These are phyloP conservation scores for Anisogramma anomala DNA, from an alignment of 2,329 filamentous ascomycete genomes.

Conservation along the genomic window DNA sequence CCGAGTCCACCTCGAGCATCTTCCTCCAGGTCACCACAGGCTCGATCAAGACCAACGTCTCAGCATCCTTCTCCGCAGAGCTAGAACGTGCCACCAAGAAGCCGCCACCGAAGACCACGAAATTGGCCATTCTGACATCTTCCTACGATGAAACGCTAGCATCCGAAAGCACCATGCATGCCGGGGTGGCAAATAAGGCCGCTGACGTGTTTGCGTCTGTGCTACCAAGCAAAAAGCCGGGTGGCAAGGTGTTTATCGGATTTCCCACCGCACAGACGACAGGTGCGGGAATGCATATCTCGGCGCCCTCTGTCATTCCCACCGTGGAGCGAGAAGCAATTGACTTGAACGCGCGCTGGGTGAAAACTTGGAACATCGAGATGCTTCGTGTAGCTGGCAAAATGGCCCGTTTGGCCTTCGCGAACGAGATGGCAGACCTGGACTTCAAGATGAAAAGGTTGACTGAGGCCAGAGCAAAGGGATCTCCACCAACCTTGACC, in stretches of 20 bases:
- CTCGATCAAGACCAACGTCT: slow-evolving; percentile 64
- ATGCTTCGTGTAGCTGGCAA: slow-evolving; percentile 86
- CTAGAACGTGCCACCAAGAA: slow-evolving; percentile 96
- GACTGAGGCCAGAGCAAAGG: slow-evolving; percentile 21
- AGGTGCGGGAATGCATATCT: slow-evolving; percentile 84
- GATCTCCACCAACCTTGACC: slow-evolving; percentile 46
- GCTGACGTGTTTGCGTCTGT: slow-evolving; percentile 83
- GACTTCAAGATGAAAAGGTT: slow-evolving; percentile 44
- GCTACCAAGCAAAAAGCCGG: slow-evolving; percentile 68
- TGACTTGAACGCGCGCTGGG: slow-evolving; percentile 89
- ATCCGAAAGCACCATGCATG: slow-evolving; percentile 43
- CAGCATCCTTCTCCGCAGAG: slow-evolving; percentile 63
- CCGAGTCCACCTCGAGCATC: slow-evolving; percentile 62
- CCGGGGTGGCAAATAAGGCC: slow-evolving; percentile 40
- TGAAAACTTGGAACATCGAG: slow-evolving; percentile 90
- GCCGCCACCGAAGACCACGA: slow-evolving; percentile 78
- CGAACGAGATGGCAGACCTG: slow-evolving; percentile 73
- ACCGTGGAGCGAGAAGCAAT: slow-evolving; percentile 96
- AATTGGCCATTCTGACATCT: slow-evolving; percentile 77
- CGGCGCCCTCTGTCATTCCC: slow-evolving; percentile 89
- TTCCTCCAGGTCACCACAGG: slow-evolving; percentile 85
- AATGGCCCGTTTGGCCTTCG: slow-evolving; percentile 76
- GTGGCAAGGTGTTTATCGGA: slow-evolving; percentile 87
- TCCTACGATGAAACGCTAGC: slow-evolving; percentile 73
- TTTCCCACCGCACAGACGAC: slow-evolving; percentile 98